Evolutionary conservation across 1,284 basidiomycete species (phyloP).

Genomic region (Fomitopsis schrenkii): DNA sequence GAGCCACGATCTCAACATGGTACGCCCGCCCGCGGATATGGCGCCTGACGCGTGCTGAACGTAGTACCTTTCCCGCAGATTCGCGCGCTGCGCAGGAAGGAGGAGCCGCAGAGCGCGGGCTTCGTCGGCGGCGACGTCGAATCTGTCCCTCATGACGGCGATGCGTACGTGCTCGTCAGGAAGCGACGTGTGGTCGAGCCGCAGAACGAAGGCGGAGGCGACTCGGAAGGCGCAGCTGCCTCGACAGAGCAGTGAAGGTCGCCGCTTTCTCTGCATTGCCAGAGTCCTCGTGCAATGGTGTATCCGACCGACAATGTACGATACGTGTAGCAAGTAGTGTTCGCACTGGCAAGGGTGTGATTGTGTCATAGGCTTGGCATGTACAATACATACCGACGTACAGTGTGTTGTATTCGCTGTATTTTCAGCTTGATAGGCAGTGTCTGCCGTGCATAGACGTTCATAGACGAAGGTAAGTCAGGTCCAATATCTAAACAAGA

Average conservation of each 20-base stretch:
- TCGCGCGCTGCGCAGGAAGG: slow-evolving; percentile 45
- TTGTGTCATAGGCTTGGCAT: too few species aligned
- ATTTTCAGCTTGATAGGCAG: too few species aligned
- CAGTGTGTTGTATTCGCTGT: too few species aligned
- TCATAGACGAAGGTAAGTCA: too few species aligned
- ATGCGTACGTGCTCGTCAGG: slow-evolving; percentile 45
- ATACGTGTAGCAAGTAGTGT: neutral
- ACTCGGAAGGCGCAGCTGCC: neutral
- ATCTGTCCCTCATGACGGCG: slow-evolving; percentile 40
- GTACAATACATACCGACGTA: too few species aligned
- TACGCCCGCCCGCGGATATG: slow-evolving; percentile 8
- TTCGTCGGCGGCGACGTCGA: slow-evolving; percentile 48
- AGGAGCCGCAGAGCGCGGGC: slow-evolving; percentile 37
- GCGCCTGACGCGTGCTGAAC: neutral
- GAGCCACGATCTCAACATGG: slow-evolving; percentile 54
- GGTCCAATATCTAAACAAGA: too few species aligned
- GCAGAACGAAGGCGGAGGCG: neutral
- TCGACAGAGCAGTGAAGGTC: neutral
- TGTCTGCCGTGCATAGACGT: too few species aligned
- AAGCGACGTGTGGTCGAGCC: slow-evolving; percentile 16
- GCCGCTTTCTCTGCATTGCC: neutral
- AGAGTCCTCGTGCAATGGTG: too few species aligned
- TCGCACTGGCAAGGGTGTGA: neutral
- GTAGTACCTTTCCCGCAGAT: slow-evolving; percentile 10
- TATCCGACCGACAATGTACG: neutral